Base-by-base conservation (phyloP, 495 filamentous ascomycete species). In the Pseudevernia furfuracea region DNA sequence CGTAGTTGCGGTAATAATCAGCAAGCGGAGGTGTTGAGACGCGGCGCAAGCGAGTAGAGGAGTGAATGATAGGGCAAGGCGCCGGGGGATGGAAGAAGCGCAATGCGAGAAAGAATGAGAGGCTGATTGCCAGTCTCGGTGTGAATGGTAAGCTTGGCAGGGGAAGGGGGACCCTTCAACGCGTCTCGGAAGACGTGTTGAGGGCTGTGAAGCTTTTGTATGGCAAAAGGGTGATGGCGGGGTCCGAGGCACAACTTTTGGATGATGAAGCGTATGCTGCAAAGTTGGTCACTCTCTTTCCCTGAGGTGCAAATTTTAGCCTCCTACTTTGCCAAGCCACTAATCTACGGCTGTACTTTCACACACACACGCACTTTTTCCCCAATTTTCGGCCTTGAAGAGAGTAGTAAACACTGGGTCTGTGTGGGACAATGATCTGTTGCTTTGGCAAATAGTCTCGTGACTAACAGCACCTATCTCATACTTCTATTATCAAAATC, bases 131-230 rank as follows among this genome's bases (percentile, higher is more conserved):
- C 25, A 30, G 17, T 15, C 8, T 34, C 12, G 30, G 28, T n/a
- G 34, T n/a, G 38, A 44, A 49, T 32, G 41, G 52, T 10, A 32
- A 52, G 25, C 46, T 49, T 44, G 63, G 38, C 46, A 34, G 25
- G 9, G 34, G 59, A 59, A 59, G 52, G 58, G 62, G 36, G 39
- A 44, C 67, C 67, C 67, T 62, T 52, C 49, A 62, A 63, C 67
- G 67, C 67, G 67, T 68, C 67, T 55, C 44, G 58, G 65, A 34
- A 64, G 67, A 68, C 67, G 67, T 65, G 67, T 66, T 64, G 63
- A 68, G 63, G 67, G 67, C 57, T 56, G 53, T 58, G 59, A 66
- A 61, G 59, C 28, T 43, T 68, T 61, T 53, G 43, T 34, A 55
- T 44, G 58, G 36, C 30, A 46, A 57, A 32, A 61, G 53, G 59